Base-by-base conservation (phyloP, 2,329 filamentous ascomycete species). In the Aspergillus neotritici region DNA sequence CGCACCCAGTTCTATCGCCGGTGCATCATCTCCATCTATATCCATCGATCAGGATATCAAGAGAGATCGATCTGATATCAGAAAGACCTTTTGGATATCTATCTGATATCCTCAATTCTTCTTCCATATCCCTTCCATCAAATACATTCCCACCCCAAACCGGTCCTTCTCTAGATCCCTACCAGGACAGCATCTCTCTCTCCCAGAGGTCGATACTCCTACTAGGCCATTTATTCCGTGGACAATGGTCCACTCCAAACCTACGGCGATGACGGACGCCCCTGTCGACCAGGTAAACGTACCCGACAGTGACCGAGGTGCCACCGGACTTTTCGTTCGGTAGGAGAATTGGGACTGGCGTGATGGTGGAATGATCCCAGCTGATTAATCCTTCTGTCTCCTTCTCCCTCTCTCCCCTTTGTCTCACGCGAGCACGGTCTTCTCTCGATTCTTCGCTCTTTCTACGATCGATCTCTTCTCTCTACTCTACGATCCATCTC, bases 1-100 rank as follows among this genome's bases (percentile, higher is more conserved):
- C 44, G 44, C 61, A 64, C 62, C 53, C 62, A 64, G 50, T 55
- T 35, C 34, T 40, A 30, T 37, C 46, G 49, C 40, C 51, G 51
- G 50, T 51, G 41, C 34, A 32, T 44, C 46, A 49, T 48, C 46
- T 38, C 40, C 37, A 39, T 51, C 43, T 34, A 28, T 38, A 14
- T 44, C 16, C 31, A 31, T 44, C 37, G 41, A 40, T 41, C 41
- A n/a, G n/a, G n/a, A n/a, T n/a, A n/a, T n/a, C n/a, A n/a, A n/a
- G n/a, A n/a, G n/a, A n/a, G 12, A 39, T 29, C 16, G 40, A 39
- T 12, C 21, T 11, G 34, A 46, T 40, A 31, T 31, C 33, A 41
- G 40, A 32, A 35, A 35, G n/a, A n/a, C n/a, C n/a, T n/a, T n/a
- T 21, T 6, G 2, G 17, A 21, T 21, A 21, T 21, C 3, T 2